These are phyloP conservation scores for Zygosaccharomyces pseudobailii DNA, from an alignment of 1,139 yeast species.

Conservation along the genomic window DNA sequence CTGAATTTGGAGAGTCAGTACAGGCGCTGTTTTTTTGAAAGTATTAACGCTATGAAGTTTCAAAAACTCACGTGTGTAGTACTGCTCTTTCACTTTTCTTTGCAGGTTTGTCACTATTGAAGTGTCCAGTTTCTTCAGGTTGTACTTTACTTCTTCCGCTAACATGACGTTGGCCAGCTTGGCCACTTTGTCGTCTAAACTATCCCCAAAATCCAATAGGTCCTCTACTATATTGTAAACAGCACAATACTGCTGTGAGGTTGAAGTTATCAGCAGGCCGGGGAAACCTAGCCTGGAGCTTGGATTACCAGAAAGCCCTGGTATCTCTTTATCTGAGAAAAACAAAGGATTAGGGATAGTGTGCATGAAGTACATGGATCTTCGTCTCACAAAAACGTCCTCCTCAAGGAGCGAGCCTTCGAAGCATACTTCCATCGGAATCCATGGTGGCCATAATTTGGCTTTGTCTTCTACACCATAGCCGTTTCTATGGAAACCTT, in stretches of 20 bases:
- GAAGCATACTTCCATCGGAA: slow-evolving; percentile 67
- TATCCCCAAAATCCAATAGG: slow-evolving; percentile 57
- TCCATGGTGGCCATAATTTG: slow-evolving; percentile 73
- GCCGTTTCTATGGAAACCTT: slow-evolving; percentile 37
- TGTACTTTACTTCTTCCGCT: slow-evolving; percentile 34
- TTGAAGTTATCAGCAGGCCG: slow-evolving; percentile 62
- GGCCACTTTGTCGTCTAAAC: slow-evolving; percentile 51
- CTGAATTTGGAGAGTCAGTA: slow-evolving; percentile 54
- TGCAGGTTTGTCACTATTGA: slow-evolving; percentile 30
- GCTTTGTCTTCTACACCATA: slow-evolving; percentile 37
- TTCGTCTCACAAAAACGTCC: slow-evolving; percentile 57
- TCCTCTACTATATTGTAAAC: slow-evolving; percentile 61
- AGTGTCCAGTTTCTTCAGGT: slow-evolving; percentile 35
- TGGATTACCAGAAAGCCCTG: slow-evolving; percentile 26
- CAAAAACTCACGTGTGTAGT: slow-evolving; percentile 29
- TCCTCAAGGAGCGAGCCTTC: slow-evolving; percentile 52
- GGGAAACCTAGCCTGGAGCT: slow-evolving; percentile 54
- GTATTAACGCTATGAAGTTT: slow-evolving; percentile 27
- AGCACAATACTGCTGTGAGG: slow-evolving; percentile 68
- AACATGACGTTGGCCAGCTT: slow-evolving; percentile 52
- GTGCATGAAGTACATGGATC: slow-evolving; percentile 56
- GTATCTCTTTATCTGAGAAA: slow-evolving; percentile 33
- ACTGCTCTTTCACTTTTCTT: slow-evolving; percentile 26
- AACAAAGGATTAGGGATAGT: slow-evolving; percentile 64
- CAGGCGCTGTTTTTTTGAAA: slow-evolving; percentile 33